Evolutionary conservation across 306 rosid species (phyloP).

Genomic region (Quercus mongolica): DNA sequence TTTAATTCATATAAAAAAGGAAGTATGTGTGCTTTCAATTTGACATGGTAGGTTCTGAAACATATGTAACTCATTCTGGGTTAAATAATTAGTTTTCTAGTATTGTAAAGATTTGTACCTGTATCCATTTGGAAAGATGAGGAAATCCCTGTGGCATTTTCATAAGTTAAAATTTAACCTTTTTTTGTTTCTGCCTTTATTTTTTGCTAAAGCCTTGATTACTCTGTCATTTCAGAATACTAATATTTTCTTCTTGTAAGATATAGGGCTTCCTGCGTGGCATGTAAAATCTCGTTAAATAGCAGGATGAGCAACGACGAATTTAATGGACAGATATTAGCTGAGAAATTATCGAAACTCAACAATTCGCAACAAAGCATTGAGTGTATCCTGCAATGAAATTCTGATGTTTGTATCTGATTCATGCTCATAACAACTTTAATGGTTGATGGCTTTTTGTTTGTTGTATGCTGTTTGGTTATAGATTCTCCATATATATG

Average conservation of each 20-base stretch:
- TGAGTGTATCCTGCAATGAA: slow-evolving; percentile 65
- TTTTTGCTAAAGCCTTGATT: neutral
- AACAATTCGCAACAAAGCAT: slow-evolving; percentile 92
- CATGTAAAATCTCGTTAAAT: slow-evolving; percentile 36
- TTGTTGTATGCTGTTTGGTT: slow-evolving; percentile 5
- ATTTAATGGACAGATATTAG: slow-evolving; percentile 59
- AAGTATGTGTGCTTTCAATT: neutral
- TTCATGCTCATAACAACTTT: slow-evolving; percentile 10
- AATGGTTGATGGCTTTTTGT: neutral
- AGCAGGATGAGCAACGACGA: slow-evolving; percentile 55
- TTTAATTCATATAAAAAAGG: no score
- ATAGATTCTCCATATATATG: neutral
- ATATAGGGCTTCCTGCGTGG: slow-evolving; percentile 33
- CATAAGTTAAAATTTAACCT: neutral
- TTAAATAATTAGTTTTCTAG: neutral
- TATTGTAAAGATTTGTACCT: neutral
- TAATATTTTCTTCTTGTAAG: neutral
- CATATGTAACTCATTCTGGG: neutral
- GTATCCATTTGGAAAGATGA: no score
- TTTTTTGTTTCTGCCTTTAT: slow-evolving; percentile 14
- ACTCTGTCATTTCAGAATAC: neutral
- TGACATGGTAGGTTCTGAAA: neutral
- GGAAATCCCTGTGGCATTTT: no score
- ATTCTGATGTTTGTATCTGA: neutral
- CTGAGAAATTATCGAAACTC: slow-evolving; percentile 76